Evolutionary conservation across 2,329 filamentous ascomycete genomes (phyloP).

Genomic region (Diaporthe longicolla): DNA sequence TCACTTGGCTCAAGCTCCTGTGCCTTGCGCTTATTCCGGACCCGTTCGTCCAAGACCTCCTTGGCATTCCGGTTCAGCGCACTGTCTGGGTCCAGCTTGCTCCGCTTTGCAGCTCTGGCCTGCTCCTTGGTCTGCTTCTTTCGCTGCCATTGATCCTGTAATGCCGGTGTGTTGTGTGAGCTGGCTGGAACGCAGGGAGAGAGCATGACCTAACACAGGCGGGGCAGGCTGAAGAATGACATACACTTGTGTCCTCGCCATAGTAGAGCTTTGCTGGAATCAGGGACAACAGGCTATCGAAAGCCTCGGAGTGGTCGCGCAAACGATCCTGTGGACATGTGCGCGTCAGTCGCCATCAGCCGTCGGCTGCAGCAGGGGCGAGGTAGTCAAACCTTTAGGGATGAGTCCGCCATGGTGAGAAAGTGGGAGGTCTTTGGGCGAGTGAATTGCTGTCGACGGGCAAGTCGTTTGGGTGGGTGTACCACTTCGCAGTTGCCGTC

Average conservation of each 20-base stretch:
- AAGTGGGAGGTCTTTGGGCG: background rate
- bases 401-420: conserved; percentile 46
- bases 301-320: conserved; percentile 77
- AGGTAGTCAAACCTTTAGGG: conserved; percentile 47
- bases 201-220: background rate
- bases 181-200: background rate
- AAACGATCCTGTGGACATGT: conserved; percentile 64
- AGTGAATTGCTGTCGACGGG: background rate
- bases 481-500: background rate
- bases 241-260: conserved; percentile 85
- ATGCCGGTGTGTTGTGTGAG: conserved; percentile 38
- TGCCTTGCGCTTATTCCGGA: conserved; percentile 84
- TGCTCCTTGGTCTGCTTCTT: conserved; percentile 97
- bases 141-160: conserved; percentile 90
- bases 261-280: conserved; percentile 95
- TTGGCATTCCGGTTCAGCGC: conserved; percentile 85
- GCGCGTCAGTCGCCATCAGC: conserved; percentile 40
- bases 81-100: conserved; percentile 92
- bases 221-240: conserved; percentile 55
- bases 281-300: conserved; percentile 87
- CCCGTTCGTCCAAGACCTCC: conserved; percentile 89
- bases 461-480: background rate
- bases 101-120: conserved; percentile 84
- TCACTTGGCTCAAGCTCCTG: conserved; percentile 71
- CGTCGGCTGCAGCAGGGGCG: background rate